phyloP scores from a whole-genome alignment of 2,329 filamentous ascomycete genomes.

The Curvularia lunata region DNA sequence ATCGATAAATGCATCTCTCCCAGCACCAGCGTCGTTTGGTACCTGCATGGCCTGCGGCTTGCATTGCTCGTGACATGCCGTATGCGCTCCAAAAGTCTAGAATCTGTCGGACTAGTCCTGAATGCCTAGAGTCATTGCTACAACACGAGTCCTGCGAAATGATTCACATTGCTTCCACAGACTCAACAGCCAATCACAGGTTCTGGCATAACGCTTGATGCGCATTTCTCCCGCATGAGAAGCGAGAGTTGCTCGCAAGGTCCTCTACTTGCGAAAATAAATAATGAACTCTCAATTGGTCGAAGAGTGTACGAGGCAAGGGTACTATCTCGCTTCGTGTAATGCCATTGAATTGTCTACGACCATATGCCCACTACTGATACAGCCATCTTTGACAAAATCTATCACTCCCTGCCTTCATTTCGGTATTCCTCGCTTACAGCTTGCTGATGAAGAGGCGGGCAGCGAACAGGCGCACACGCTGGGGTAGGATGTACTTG shows the following conservation, averaged over 20 bases:
- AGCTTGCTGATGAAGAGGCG: slow-evolving; percentile 55
- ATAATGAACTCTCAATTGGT: neutral
- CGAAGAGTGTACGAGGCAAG: neutral
- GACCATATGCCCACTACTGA: slow-evolving; percentile 44
- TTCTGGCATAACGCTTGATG: neutral
- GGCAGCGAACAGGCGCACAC: slow-evolving; percentile 50
- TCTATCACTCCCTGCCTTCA: neutral
- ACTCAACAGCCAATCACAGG: neutral
- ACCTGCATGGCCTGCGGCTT: neutral
- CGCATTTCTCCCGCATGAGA: neutral
- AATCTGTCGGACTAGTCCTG: neutral
- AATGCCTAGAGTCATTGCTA: neutral
- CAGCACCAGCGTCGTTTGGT: neutral
- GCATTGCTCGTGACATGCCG: neutral
- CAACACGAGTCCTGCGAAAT: neutral
- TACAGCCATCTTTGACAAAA: slow-evolving; percentile 27
- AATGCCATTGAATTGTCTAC: slow-evolving; percentile 45
- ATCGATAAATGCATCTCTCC: slow-evolving; percentile 13
- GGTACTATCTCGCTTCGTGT: slow-evolving; percentile 11
- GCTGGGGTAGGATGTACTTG: slow-evolving; percentile 54
- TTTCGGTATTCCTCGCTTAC: slow-evolving; percentile 32
- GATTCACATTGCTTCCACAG: neutral
- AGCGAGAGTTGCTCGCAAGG: neutral
- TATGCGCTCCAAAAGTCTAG: neutral
- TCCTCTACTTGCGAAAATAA: neutral